Conservation (phyloP, 805 yeast species). For the Yarrowia sp. region DNA sequence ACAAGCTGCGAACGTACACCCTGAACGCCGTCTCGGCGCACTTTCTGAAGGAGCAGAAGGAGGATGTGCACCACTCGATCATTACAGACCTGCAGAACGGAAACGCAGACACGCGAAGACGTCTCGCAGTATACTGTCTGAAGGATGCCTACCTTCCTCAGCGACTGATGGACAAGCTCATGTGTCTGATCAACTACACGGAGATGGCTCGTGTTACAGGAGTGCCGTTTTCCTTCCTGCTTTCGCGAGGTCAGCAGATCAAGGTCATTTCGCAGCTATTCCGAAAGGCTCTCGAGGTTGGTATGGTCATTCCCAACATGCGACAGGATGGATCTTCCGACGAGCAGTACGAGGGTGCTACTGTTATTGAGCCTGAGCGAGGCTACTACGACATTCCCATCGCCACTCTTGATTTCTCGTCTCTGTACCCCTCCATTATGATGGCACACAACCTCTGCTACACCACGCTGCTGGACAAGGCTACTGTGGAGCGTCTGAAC, state of each 20-base stretch:
- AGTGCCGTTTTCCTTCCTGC: slow-evolving; percentile 87
- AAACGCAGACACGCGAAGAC: slow-evolving; percentile 83
- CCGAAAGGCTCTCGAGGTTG: slow-evolving; percentile 84
- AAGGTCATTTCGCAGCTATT: slow-evolving; percentile 94
- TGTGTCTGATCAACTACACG: slow-evolving; percentile 95
- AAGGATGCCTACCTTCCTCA: slow-evolving; percentile 94
- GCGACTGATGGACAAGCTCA: slow-evolving; percentile 81
- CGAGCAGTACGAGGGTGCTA: slow-evolving; percentile 97
- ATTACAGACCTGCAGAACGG: slow-evolving; percentile 95
- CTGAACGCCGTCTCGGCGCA: slow-evolving; percentile 93
- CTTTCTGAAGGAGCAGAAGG: slow-evolving; percentile 92
- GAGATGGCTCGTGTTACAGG: slow-evolving; percentile 99
- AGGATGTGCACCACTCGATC: slow-evolving; percentile 96
- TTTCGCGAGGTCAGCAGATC: slow-evolving; percentile 95
- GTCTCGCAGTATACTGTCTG: slow-evolving; percentile 94
- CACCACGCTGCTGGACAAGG: slow-evolving; percentile 75
- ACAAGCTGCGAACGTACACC: slow-evolving; percentile 90
- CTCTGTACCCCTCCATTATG: slow-evolving; percentile 96
- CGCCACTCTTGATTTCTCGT: slow-evolving; percentile 96
- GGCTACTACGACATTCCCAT: slow-evolving; percentile 97
- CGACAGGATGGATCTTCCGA: slow-evolving; percentile 75
- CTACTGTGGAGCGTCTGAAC: slow-evolving; percentile 61
- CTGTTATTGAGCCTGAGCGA: slow-evolving; percentile 93
- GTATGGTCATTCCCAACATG: slow-evolving; percentile 88
- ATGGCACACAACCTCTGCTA: slow-evolving; percentile 98